These are phyloP conservation scores for Colletotrichum tofieldiae DNA, from an alignment of 2,329 filamentous ascomycete genomes.

Conservation along the genomic window DNA sequence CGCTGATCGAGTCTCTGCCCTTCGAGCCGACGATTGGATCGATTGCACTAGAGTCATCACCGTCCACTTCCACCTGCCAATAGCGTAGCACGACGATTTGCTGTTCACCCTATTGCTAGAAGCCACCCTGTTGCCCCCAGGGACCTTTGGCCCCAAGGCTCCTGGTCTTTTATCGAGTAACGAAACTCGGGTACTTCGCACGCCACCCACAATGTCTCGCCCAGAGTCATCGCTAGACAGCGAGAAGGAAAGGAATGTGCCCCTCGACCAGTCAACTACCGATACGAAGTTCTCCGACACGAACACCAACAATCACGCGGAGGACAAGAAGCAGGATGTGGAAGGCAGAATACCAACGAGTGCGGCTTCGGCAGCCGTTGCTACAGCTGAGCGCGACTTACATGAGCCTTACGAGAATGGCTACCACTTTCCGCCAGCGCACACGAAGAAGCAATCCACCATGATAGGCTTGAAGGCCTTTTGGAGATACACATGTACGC, in stretches of 20 bases:
- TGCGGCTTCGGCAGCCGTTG: conserved; percentile 27
- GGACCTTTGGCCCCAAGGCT: not conserved
- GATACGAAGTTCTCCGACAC: conserved; percentile 23
- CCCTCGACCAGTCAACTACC: conserved; percentile 19
- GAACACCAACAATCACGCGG: conserved; percentile 5
- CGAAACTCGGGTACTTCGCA: not conserved
- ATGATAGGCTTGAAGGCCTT: conserved; percentile 73
- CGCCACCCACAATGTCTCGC: conserved; percentile 16
- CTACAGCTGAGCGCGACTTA: conserved; percentile 32
- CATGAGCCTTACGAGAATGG: conserved; percentile 64
- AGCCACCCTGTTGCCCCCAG: not conserved
- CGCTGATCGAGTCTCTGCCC: not conserved
- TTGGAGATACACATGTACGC: conserved; percentile 82
- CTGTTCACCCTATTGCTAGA: not conserved
- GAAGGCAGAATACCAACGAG: conserved; percentile 33
- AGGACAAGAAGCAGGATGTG: conserved; percentile 16
- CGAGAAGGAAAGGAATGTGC: conserved; percentile 29
- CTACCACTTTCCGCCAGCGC: conserved; percentile 76
- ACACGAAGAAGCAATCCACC: conserved; percentile 72
- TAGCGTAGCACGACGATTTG: not conserved
- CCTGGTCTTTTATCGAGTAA: too few relatives aligned
- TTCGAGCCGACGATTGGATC: not conserved
- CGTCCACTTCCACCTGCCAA: not conserved
- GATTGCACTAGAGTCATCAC: not conserved
- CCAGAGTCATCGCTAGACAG: conserved; percentile 13